Percentiles rank a stretch among this genome's conserved stretches.
phyloP scores from a whole-genome alignment of 208 protist genomes.

The Leishmania mexicana region DNA sequence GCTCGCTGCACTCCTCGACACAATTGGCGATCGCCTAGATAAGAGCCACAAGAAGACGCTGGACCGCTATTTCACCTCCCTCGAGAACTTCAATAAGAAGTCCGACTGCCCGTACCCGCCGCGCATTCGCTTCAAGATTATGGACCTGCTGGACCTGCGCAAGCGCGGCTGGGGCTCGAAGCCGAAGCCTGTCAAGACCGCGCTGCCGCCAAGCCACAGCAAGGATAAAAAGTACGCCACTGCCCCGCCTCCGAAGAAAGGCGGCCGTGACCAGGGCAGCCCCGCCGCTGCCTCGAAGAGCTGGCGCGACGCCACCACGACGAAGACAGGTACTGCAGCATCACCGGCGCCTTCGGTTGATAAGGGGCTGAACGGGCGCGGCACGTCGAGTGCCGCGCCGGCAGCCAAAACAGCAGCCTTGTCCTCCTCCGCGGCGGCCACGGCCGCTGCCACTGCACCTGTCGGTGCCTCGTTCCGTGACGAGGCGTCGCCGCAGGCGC shows the following conservation, averaged over 20 bases:
- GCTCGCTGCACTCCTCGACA: constrained; percentile 72
- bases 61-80: constrained; percentile 58
- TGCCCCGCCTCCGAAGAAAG: constrained; percentile 18
- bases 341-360: not conserved
- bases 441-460: not conserved
- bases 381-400: constrained; percentile 3
- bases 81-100: constrained; percentile 52
- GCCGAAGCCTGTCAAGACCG: constrained; percentile 33
- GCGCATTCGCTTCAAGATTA: constrained; percentile 89
- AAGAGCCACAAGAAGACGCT: constrained; percentile 47
- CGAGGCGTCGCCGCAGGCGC: constrained; percentile 24
- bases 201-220: constrained; percentile 4
- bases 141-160: constrained; percentile 88
- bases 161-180: constrained; percentile 46
- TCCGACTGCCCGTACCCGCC: constrained; percentile 61
- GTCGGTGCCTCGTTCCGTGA: constrained; percentile 15
- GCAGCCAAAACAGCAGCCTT: constrained; percentile 1
- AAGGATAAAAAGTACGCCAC: constrained; percentile 10
- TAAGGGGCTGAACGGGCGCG: constrained; percentile 16
- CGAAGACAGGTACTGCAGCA: not conserved
- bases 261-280: constrained; percentile 6
- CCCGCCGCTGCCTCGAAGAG: constrained; percentile 13
- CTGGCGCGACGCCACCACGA: constrained; percentile 10
- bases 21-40: constrained; percentile 76
- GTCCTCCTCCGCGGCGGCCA: constrained; percentile 4